A percentile compares a stretch with the other conserved stretches of the same genome.
Evolutionary conservation across 2,329 filamentous ascomycete genomes (phyloP).

Genomic region (Colletotrichum falcatum): DNA sequence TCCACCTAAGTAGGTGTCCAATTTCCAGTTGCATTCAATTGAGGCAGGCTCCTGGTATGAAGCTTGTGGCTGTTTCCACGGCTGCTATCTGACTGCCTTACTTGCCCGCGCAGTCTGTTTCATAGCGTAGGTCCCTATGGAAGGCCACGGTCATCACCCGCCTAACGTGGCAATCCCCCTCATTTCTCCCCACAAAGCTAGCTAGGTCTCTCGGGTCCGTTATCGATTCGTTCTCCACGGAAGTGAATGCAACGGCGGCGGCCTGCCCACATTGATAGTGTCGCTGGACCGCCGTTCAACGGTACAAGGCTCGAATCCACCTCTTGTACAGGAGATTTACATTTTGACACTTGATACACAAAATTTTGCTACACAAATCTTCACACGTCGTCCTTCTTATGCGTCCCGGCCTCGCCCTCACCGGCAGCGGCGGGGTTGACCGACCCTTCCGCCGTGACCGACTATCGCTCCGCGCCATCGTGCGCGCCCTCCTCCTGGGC

Average conservation of each 20-base stretch:
- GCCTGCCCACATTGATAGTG: background rate
- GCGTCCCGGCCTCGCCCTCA: background rate
- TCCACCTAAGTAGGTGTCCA: background rate
- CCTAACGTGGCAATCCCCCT: background rate
- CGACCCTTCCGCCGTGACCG: background rate
- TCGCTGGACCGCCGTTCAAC: background rate
- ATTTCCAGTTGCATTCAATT: too few species aligned
- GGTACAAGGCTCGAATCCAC: background rate
- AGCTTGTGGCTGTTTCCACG: too few species aligned
- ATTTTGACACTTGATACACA: slow-evolving; percentile 27
- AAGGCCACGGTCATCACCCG: background rate
- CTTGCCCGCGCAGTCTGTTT: background rate
- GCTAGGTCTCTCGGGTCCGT: background rate
- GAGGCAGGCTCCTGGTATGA: too few species aligned
- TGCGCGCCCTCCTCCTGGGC: background rate
- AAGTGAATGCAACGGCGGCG: background rate
- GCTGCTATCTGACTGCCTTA: background rate
- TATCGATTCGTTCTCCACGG: background rate
- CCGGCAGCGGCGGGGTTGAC: background rate
- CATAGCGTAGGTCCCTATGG: background rate
- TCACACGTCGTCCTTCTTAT: slow-evolving; percentile 8
- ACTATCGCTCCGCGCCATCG: background rate
- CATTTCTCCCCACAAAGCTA: too few species aligned
- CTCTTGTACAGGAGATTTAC: slow-evolving; percentile 13
- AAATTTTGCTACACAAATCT: background rate